Evolutionary conservation across 2,329 filamentous ascomycete genomes (phyloP), one percentile per base, ranked within the genome.

Genomic region (Niveomyces coronatus): DNA sequence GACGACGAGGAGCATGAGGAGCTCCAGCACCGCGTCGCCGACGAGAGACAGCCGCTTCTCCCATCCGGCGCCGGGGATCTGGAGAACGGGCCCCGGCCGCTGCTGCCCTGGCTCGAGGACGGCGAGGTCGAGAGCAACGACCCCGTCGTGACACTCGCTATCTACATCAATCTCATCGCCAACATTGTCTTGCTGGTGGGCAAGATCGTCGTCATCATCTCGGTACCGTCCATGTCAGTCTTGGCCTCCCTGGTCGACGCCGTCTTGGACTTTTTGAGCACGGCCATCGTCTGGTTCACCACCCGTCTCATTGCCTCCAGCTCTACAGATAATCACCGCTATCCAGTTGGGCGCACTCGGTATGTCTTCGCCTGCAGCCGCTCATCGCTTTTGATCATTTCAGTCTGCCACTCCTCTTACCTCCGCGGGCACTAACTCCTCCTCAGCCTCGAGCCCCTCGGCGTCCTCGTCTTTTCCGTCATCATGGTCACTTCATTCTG

Each of bases 401-500:
- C 11, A 17, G n/a, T n/a, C n/a, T n/a, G n/a, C 9, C n/a, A 16
- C 9, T 8, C 27, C 7, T 30, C 15, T 13, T 37, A 6, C n/a
- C 30, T 5, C 4, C 28, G 8, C 9, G n/a, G 24, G 31, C 16
- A 31, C 49, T 56, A 46, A 57, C 39, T 4, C n/a, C 13, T 11
- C 35, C 22, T 26, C 26, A 74, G 80, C 33, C 67, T 91, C 31
- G 85, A 89, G 52, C 85, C 85, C 2, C 71, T 91, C 5, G 85
- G 85, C 19, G 80, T 91, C 3, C 65, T 91, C 5, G 78, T 89
- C 39, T 91, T 89, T 61, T 83, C 80, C 13, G 74, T 88, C 43
- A 84, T 89, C 53, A 91, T 91, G 83, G 82, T 89, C 45, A 87
- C 82, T 0, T 84, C 81, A 0, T 89, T 91, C 60, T 75, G 77